These are phyloP conservation scores for Suillus bovinus DNA, from an alignment of 768 basidiomycete species.

Conservation along the genomic window DNA sequence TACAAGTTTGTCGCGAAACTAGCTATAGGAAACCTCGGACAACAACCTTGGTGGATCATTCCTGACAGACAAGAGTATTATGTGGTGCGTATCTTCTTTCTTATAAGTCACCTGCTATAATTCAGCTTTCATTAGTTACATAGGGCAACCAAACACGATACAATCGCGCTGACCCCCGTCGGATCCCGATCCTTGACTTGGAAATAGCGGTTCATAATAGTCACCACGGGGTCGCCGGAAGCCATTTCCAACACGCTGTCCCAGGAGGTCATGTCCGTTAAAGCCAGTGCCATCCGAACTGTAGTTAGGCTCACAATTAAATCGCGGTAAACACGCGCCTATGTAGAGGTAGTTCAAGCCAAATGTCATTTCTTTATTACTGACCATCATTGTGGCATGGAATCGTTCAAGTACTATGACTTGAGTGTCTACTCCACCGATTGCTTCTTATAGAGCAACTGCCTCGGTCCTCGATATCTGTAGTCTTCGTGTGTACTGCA, in stretches of 20 bases:
- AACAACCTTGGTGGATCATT: neutral
- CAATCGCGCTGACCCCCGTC: neutral
- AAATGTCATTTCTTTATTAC: neutral
- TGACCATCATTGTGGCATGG: neutral
- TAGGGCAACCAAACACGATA: neutral
- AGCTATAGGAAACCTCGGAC: neutral
- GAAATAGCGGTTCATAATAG: neutral
- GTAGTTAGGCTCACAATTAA: neutral
- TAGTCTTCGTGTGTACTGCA: neutral
- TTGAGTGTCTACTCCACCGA: neutral
- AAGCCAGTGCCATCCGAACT: neutral
- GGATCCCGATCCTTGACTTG: neutral
- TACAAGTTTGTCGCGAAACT: neutral
- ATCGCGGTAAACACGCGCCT: neutral
- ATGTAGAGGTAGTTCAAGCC: neutral
- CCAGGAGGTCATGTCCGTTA: neutral
- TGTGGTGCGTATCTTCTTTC: neutral
- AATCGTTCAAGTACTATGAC: neutral
- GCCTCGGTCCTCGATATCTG: neutral
- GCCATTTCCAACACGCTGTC: neutral
- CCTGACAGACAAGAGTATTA: neutral
- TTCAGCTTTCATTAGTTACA: neutral
- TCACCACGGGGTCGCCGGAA: neutral
- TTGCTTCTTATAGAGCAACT: neutral
- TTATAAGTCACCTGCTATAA: neutral